Base-by-base conservation (phyloP, 139 green algal species). In the Micromonas commoda region DNA sequence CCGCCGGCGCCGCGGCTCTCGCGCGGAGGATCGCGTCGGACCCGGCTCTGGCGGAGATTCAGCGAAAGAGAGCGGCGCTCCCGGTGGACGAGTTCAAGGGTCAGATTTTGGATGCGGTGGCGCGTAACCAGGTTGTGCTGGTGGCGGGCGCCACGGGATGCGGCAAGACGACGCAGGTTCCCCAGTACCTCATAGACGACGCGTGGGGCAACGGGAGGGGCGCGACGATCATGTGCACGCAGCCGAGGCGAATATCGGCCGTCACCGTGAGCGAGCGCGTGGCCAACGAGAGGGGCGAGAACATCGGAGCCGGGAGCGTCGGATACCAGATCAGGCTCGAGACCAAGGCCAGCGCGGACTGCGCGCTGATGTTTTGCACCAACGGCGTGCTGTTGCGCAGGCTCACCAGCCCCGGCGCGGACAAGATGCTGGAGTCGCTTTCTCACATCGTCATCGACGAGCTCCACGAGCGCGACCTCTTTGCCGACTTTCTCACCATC, bases 111-210 rank as follows among this genome's bases (percentile, higher is more conserved):
- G 39, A 81, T n/a, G 37, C 45, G 28, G 38, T 84, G 24, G 72
- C 16, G n/a, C 24, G 16, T 13, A 61, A 80, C 53, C 83, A 91
- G 78, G 90, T 96, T 70, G 80, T 93, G 13, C 69, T 96, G 23
- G 81, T 96, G n/a, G 87, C 87, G 3, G 91, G 91, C 1, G 88
- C 93, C 72, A 96, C 90, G 3, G 91, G 91, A 2, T 96, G 91
- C 79, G 91, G 91, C 24, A 96, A 96, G 73, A 96, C 86, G 9
- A 94, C 90, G 6, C 84, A 90, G 79, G 87, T 96, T 53, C 91
- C 91, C 0, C 91, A 96, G 71, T 93, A 87, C 37, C 52, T 96
- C 9, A 71, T 96, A 68, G 91, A 96, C 54, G 72, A 89, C 26
- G 61, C 32, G 29, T 86, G 82, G 79, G 67, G 31, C 57, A 29